These are phyloP conservation scores for Mucor circinelloides DNA, from an alignment of 371 early-diverging fungal genomes.

Conservation along the genomic window DNA sequence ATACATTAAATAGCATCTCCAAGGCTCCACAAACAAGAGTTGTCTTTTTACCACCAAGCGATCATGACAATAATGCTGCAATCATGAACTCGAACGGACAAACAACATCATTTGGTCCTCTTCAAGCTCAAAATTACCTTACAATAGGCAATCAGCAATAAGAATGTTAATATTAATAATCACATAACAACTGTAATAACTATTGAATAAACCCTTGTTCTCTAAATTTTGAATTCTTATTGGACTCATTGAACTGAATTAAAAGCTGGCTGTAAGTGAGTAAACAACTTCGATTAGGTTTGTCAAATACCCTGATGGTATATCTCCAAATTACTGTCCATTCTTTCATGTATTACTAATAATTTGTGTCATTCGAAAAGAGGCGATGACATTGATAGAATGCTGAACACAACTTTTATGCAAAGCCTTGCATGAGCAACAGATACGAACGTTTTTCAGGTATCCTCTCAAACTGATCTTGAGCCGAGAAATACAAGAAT, in stretches of 20 bases:
- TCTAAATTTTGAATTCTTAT: background rate
- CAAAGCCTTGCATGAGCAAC: no score
- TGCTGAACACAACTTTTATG: no score
- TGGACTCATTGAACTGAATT: background rate
- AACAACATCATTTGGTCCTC: constrained; percentile 14
- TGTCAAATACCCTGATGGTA: no score
- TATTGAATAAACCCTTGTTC: background rate
- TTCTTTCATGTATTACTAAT: no score
- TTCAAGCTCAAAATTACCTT: constrained; percentile 13
- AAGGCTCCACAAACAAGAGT: constrained; percentile 12
- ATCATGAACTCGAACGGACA: background rate
- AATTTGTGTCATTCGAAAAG: no score
- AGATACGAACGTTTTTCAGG: no score
- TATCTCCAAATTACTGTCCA: no score
- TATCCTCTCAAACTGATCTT: background rate
- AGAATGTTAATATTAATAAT: background rate
- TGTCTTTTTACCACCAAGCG: constrained; percentile 14
- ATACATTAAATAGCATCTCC: constrained; percentile 61
- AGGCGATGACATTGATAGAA: no score
- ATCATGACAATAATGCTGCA: background rate
- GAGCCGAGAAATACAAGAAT: background rate
- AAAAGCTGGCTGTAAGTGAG: no score
- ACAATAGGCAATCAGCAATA: background rate
- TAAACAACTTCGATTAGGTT: no score
- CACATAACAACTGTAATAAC: background rate